phyloP scores from a whole-genome alignment of 768 basidiomycete genomes.

The Baorangia bicolor region DNA sequence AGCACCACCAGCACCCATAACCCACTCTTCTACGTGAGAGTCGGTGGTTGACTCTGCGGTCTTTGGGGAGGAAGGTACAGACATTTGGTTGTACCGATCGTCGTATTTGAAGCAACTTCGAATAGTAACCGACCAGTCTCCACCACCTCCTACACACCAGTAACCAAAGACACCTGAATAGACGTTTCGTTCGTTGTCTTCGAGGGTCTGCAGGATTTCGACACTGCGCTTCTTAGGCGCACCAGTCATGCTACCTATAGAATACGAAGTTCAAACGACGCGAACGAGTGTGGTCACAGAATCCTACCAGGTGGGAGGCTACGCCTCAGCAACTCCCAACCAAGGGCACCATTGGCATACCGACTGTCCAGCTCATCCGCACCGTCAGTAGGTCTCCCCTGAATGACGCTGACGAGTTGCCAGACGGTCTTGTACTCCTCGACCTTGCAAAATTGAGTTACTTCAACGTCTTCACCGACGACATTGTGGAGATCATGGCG shows the following conservation, averaged over 20 bases:
- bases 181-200: conserved; percentile 66
- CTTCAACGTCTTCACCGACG: conserved; percentile 77
- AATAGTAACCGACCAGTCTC: conserved; percentile 94
- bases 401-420: conserved; percentile 93
- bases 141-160: conserved; percentile 83
- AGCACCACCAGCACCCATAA: conserved; percentile 90
- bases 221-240: conserved; percentile 95
- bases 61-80: conserved; percentile 10
- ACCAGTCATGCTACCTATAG: conserved; percentile 91
- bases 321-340: conserved; percentile 74
- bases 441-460: conserved; percentile 81
- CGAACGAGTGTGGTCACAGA: background rate
- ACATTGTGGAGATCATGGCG: conserved; percentile 87
- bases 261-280: background rate
- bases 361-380: conserved; percentile 38
- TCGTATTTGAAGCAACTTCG: conserved; percentile 85
- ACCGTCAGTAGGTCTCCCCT: conserved; percentile 53
- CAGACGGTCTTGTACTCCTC: conserved; percentile 95
- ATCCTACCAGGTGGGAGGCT: conserved; percentile 83
- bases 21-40: conserved; percentile 54
- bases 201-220: conserved; percentile 81
- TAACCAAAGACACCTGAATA: conserved; percentile 96
- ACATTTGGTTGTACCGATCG: conserved; percentile 24
- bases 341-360: conserved; percentile 44
- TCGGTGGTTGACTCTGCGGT: conserved; percentile 11